phyloP scores from a whole-genome alignment of 2,329 filamentous ascomycete species.

The Cucurbitaria berberidis region DNA sequence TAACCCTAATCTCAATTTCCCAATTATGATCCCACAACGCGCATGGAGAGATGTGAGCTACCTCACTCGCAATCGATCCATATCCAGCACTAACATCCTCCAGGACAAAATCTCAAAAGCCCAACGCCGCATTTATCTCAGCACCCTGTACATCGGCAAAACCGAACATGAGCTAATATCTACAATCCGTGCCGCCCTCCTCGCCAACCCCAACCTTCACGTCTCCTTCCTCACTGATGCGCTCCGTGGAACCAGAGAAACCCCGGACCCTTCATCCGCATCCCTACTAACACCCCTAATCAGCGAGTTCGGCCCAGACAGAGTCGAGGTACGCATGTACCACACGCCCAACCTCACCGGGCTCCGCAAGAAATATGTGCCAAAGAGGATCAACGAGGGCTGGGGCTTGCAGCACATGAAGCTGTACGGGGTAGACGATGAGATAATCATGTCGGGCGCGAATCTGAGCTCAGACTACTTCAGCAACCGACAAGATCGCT shows the following conservation, averaged over 20 bases:
- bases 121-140: constrained; percentile 81
- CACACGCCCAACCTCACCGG: constrained; percentile 96
- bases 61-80: background rate
- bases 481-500: constrained; percentile 91
- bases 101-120: constrained; percentile 77
- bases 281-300: constrained; percentile 87
- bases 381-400: constrained; percentile 92
- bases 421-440: constrained; percentile 92
- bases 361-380: constrained; percentile 79
- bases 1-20: background rate
- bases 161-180: constrained; percentile 87
- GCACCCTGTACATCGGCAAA: constrained; percentile 96
- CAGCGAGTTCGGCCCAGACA: constrained; percentile 77
- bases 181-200: constrained; percentile 76
- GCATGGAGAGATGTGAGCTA: background rate
- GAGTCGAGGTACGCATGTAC: constrained; percentile 95
- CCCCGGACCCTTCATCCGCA: constrained; percentile 82
- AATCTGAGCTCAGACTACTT: constrained; percentile 96
- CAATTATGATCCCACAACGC: background rate
- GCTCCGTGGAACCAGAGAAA: constrained; percentile 87
- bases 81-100: constrained; percentile 12
- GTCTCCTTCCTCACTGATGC: constrained; percentile 92
- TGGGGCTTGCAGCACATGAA: constrained; percentile 99
- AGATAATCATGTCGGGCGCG: constrained; percentile 87
- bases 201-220: constrained; percentile 74